These are phyloP conservation scores for Noccaea caerulescens DNA, from an alignment of 345 rosid species.

Conservation along the genomic window DNA sequence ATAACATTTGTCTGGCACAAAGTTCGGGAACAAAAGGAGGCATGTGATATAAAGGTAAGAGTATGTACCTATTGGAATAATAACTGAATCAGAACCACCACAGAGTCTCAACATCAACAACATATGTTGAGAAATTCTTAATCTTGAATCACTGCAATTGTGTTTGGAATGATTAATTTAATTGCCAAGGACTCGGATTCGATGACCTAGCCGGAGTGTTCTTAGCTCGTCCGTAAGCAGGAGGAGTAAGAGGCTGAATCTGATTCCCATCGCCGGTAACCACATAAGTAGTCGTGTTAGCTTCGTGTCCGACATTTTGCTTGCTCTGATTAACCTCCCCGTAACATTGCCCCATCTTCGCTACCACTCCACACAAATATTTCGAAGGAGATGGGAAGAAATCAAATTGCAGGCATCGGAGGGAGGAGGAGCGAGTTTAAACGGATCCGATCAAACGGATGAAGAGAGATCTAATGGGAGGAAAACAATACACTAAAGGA, in stretches of 20 bases:
- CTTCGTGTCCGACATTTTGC: constrained; percentile 45
- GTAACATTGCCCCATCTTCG: constrained; percentile 88
- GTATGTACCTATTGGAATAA: constrained; percentile 82
- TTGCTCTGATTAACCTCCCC: constrained; percentile 62
- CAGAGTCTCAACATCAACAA: too few species aligned
- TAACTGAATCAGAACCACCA: constrained; percentile 91
- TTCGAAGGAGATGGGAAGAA: too few species aligned
- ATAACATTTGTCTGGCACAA: too few species aligned
- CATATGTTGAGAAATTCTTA: too few species aligned
- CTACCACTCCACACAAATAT: constrained; percentile 15
- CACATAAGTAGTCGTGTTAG: constrained; percentile 54
- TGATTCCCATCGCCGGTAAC: constrained; percentile 58
- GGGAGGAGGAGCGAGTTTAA: constrained; percentile 8
- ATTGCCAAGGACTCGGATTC: constrained; percentile 72
- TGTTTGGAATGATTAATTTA: too few species aligned
- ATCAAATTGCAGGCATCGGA: constrained; percentile 53
- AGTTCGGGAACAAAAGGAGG: not conserved
- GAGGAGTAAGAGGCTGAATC: constrained; percentile 56
- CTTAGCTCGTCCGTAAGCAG: constrained; percentile 59
- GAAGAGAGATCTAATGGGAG: constrained; percentile 50
- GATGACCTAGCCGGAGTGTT: constrained; percentile 72
- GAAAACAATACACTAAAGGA: constrained; percentile 71
- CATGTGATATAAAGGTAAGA: constrained; percentile 29
- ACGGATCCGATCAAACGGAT: constrained; percentile 51
- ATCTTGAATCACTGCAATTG: too few species aligned